Base-by-base conservation (phyloP, 192 early-diverging fungal genomes). In the Gonapodya sp. region DNA sequence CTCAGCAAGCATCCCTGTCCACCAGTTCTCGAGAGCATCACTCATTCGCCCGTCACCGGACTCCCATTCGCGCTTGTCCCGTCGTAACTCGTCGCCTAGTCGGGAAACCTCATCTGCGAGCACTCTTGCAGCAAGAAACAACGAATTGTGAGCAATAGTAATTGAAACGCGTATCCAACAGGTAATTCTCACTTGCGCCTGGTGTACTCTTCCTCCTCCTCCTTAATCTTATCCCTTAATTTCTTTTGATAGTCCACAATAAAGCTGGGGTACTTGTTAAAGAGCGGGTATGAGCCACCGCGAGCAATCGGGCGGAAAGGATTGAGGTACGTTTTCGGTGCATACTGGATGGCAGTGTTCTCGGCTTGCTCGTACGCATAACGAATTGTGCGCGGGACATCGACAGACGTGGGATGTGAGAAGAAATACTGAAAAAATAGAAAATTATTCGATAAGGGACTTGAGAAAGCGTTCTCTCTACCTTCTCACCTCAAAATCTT, bases 221-320 rank as follows among this genome's bases (percentile, higher is more conserved):
- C 46, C 32, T 85, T 80, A 8, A 91, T 88, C 80, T 82, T 81
- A 73, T 87, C 88, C 64, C 83, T 83, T 83, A 91, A 82, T 73
- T 83, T 79, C 31, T 80, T 84, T 79, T 87, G 87, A 80, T 89
- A 91, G 79, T 88, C 85, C 36, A 91, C 86, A 31, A 91, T 89
- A 75, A 86, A 90, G 32, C 84, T 79, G 2, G 89, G 89, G 78
- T 83, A 89, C 73, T 83, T 73, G 73, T 90, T 88, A 79, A 89
- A 87, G 36, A 90, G 37, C 0, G 87, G 86, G 83, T 91, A 91
- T 64, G 46, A 64, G 35, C 86, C 85, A 8, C 87, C 88, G n/a
- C 46, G 8, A 16, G 79, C 36, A 34, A 86, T 36, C 2, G 87
- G 89, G 46, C 36, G 46, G 73, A 90, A 91, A 14, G 84, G 79